Percentiles rank a stretch among this genome's conserved stretches.
These are phyloP conservation scores for Basidiobolus meristosporus DNA, from an alignment of 371 early-diverging fungal species.

Conservation along the genomic window DNA sequence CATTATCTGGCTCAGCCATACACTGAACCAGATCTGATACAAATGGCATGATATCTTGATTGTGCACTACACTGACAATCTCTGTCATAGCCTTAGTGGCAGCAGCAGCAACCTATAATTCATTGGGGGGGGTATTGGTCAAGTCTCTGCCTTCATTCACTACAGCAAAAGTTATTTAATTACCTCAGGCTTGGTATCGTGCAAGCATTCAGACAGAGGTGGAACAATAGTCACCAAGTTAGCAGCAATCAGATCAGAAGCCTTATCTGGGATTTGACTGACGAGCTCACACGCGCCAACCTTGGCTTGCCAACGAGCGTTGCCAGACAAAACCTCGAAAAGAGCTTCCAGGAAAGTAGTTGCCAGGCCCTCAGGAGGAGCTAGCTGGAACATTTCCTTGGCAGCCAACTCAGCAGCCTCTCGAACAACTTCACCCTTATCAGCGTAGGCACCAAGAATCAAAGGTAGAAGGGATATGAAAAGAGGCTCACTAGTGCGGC, in stretches of 20 bases:
- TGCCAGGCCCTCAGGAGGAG: too few relatives aligned
- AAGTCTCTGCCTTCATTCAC: too few relatives aligned
- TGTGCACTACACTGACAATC: too few relatives aligned
- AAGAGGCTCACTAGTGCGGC: conserved; percentile 27
- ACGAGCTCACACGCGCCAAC: conserved; percentile 24
- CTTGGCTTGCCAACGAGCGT: too few relatives aligned
- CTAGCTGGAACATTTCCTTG: conserved; percentile 16
- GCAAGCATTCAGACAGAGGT: conserved; percentile 50
- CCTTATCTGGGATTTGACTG: conserved; percentile 12
- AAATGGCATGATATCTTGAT: too few relatives aligned
- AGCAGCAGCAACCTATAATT: conserved; percentile 19
- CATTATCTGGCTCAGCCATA: too few relatives aligned
- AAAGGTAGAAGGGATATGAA: conserved; percentile 22
- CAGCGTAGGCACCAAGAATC: conserved; percentile 23
- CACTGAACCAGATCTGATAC: too few relatives aligned
- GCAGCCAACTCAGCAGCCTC: conserved; percentile 24
- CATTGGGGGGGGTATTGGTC: too few relatives aligned
- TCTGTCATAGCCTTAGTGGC: too few relatives aligned
- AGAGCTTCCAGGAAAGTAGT: too few relatives aligned
- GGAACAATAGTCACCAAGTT: conserved; percentile 52
- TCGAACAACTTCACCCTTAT: conserved; percentile 28
- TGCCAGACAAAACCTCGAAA: too few relatives aligned
- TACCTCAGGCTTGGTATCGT: conserved; percentile 55
- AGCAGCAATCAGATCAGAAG: conserved; percentile 24
- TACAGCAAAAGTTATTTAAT: too few relatives aligned